phyloP scores from a whole-genome alignment of 306 rosid genomes.

The Quercus aquifolioides region DNA sequence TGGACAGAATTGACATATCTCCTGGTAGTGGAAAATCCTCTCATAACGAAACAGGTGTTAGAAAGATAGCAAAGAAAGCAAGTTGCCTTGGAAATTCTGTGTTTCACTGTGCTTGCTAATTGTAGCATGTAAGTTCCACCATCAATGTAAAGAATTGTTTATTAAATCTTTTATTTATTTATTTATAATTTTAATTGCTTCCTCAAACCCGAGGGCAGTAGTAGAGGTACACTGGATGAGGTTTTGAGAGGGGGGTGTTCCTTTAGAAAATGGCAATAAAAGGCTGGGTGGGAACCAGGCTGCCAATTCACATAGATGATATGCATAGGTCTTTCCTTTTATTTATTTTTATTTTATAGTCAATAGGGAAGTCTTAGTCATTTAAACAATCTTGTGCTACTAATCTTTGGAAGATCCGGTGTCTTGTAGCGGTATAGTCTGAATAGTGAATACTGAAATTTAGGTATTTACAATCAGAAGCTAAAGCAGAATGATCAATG shows the following conservation, averaged over 20 bases:
- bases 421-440: not conserved
- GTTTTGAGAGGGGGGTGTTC: not conserved
- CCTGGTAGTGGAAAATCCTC: slow-evolving; percentile 49
- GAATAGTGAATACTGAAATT: not conserved
- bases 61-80: slow-evolving; percentile 64
- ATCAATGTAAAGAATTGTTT: slow-evolving; percentile 36
- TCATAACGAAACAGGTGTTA: slow-evolving; percentile 63
- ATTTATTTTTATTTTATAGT: not conserved
- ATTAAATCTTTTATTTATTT: not conserved
- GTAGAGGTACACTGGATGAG: slow-evolving; percentile 1
- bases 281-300: not conserved
- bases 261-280: slow-evolving; percentile 13
- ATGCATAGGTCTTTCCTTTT: slow-evolving; percentile 3
- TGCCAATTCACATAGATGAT: not conserved
- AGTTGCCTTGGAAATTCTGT: slow-evolving; percentile 73
- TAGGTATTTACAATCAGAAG: not conserved
- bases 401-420: not conserved
- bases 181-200: not conserved
- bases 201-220: slow-evolving; percentile 22
- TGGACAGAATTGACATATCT: slow-evolving; percentile 91
- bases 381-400: not conserved
- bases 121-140: slow-evolving; percentile 18
- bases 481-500: not conserved
- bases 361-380: not conserved
- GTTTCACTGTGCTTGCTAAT: slow-evolving; percentile 81